Conservation (phyloP, 306 rosid species). For the Ammopiptanthus mongolicus region DNA sequence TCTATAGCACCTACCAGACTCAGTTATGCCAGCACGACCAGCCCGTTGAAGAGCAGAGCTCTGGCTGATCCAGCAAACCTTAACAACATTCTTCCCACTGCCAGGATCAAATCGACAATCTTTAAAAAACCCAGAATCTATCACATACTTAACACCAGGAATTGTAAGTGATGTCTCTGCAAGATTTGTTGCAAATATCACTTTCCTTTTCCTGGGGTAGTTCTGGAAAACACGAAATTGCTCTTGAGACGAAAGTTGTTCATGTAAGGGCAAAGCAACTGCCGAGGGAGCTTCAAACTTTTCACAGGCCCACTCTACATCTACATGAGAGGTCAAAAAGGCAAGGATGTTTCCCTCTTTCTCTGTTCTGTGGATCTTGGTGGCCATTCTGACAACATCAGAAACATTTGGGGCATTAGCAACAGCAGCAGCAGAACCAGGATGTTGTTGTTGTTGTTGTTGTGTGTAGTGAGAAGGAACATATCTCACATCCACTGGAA, state of each 20-base stretch:
- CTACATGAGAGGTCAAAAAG: conserved; percentile 86
- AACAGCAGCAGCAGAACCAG: conserved; percentile 35
- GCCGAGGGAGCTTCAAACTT: conserved; percentile 58
- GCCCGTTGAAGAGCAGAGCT: conserved; percentile 95
- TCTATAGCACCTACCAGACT: conserved; percentile 87
- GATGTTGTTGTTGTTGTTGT: too few relatives aligned
- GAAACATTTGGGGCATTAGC: conserved; percentile 58
- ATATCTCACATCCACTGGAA: conserved; percentile 77
- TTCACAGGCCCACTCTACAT: conserved; percentile 96
- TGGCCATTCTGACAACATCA: conserved; percentile 65
- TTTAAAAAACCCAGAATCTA: conserved; percentile 83
- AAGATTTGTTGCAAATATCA: conserved; percentile 87
- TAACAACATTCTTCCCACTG: conserved; percentile 90
- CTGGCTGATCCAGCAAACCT: conserved; percentile 76
- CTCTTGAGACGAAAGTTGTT: conserved; percentile 73
- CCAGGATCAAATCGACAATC: conserved; percentile 79
- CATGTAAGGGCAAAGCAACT: conserved; percentile 73
- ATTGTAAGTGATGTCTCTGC: conserved; percentile 96
- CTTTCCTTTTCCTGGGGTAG: conserved; percentile 68
- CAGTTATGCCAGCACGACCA: conserved; percentile 98
- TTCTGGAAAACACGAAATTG: conserved; percentile 68
- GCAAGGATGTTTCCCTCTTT: conserved; percentile 81
- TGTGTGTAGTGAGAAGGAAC: conserved; percentile 39
- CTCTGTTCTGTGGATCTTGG: conserved; percentile 60
- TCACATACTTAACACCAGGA: conserved; percentile 92